phyloP scores from a whole-genome alignment of 768 basidiomycete species.

The Kwoniella heveanensis region DNA sequence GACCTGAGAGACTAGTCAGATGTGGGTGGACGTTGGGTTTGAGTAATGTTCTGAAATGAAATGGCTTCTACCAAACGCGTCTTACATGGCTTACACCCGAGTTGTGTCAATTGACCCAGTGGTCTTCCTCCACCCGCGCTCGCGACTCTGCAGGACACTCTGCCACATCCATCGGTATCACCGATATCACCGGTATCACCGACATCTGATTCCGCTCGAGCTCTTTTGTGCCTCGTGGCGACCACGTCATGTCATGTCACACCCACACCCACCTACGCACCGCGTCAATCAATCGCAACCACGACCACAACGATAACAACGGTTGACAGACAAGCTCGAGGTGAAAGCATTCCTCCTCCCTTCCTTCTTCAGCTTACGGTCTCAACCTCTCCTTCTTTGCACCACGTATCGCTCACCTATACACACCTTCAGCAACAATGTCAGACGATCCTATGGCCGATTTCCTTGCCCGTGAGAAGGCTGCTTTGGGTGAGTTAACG shows the following conservation, averaged over 20 bases:
- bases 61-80: too few relatives aligned
- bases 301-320: conserved; percentile 4
- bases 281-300: background rate
- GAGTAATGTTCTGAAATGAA: background rate
- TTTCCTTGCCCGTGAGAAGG: conserved; percentile 54
- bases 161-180: too few relatives aligned
- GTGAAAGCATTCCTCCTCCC: background rate
- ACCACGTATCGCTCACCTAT: background rate
- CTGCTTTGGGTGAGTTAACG: conserved; percentile 53
- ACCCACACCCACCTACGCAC: background rate
- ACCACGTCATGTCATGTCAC: conserved; percentile 10
- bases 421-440: conserved; percentile 25
- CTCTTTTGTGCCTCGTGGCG: background rate
- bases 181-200: background rate
- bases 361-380: background rate
- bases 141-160: too few relatives aligned
- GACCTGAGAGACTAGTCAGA: too few relatives aligned
- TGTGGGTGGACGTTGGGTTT: too few relatives aligned
- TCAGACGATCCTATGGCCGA: conserved; percentile 55
- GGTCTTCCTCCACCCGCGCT: conserved; percentile 2
- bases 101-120: background rate
- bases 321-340: background rate
- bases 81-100: too few relatives aligned
- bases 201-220: background rate
- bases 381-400: background rate